Evolutionary conservation across 768 basidiomycete genomes (phyloP).

Genomic region (Naganishia friedmannii): DNA sequence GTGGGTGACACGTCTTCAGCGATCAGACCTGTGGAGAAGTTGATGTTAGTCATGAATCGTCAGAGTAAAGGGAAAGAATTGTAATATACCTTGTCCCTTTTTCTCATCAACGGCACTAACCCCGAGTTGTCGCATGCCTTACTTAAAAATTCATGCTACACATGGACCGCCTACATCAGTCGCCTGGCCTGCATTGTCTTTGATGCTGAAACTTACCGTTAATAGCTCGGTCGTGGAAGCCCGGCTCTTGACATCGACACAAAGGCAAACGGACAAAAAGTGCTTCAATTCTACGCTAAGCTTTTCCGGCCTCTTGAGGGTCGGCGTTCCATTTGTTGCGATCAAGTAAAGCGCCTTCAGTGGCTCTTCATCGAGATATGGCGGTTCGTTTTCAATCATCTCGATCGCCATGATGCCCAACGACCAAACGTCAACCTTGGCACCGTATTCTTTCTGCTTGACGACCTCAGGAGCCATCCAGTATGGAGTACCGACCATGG

Average conservation of each 20-base stretch:
- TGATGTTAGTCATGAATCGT: not conserved
- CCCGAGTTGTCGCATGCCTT: conserved; percentile 79
- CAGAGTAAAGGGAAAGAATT: not conserved
- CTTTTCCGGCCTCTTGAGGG: conserved; percentile 90
- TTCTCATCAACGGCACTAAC: conserved; percentile 69
- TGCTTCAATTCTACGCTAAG: conserved; percentile 88
- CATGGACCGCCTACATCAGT: not conserved
- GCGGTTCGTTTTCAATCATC: conserved; percentile 98
- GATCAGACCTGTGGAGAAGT: not conserved
- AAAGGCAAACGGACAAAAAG: conserved; percentile 95
- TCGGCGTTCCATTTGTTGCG: conserved; percentile 96
- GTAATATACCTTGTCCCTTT: conserved; percentile 28
- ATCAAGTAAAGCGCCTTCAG: conserved; percentile 95
- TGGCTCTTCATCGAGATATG: conserved; percentile 93
- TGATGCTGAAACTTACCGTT: conserved; percentile 37
- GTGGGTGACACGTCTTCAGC: not conserved
- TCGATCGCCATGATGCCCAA: conserved; percentile 85
- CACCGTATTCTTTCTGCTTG: conserved; percentile 93
- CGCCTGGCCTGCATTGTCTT: not conserved
- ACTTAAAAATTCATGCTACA: conserved; percentile 84
- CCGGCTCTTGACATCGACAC: conserved; percentile 90
- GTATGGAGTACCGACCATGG: conserved; percentile 97
- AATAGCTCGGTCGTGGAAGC: conserved; percentile 63
- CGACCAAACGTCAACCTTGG: conserved; percentile 98
- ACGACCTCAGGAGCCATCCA: conserved; percentile 99